A percentile compares a stretch with the other conserved stretches of the same genome.
Conservation (phyloP, 2,329 filamentous ascomycete species). For the Moelleriella libera region DNA sequence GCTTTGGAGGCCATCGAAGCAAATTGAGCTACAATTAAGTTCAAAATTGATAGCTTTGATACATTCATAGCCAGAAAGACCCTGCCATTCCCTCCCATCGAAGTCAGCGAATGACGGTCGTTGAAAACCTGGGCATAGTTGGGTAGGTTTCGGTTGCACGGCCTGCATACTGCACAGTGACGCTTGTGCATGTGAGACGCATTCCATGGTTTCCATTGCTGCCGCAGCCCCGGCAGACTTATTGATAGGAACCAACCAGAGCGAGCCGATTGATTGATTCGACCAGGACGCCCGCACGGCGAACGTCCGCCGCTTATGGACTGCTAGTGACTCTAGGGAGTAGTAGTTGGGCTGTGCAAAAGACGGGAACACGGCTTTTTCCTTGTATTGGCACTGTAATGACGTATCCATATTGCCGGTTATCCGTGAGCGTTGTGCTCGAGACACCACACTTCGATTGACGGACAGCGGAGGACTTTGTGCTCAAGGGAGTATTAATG, state of each 20-base stretch:
- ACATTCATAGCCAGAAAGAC: background rate
- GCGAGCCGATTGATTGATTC: background rate
- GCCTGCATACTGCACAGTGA: no score
- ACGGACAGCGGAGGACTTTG: no score
- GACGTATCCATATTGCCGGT: constrained; percentile 1
- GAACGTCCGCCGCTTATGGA: background rate
- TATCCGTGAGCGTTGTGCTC: background rate
- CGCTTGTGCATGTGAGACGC: no score
- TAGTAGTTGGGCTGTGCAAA: no score
- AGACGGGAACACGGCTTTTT: background rate
- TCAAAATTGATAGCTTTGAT: no score
- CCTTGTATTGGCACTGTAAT: background rate
- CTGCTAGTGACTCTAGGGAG: background rate
- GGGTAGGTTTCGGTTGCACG: no score
- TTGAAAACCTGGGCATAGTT: no score
- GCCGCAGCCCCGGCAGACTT: no score
- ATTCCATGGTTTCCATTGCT: no score
- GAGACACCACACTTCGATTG: no score
- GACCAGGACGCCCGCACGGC: background rate
- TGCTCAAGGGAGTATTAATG: no score
- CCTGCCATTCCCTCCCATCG: background rate
- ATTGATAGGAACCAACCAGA: no score
- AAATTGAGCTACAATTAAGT: background rate
- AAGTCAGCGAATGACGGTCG: background rate
- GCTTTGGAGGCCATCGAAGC: constrained; percentile 8